Base-by-base conservation (phyloP, 345 rosid species). In the Raphanus sativus region DNA sequence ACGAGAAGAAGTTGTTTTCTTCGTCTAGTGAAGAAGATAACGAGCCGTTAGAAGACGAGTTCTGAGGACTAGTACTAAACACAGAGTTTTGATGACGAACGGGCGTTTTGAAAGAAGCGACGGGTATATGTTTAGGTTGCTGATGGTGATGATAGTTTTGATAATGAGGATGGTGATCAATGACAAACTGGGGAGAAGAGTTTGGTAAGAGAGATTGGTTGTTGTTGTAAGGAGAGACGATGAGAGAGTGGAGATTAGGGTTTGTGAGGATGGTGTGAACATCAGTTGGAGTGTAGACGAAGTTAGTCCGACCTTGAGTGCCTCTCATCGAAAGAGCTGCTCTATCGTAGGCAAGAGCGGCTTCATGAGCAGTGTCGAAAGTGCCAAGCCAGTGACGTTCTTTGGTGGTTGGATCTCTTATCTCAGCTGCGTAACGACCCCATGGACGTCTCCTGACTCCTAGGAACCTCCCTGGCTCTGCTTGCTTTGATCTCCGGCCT, bases 241-340 rank as follows among this genome's bases (percentile, higher is more conserved):
- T 74, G 29, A 79, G 78, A 74, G 82, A 62, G 13, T 79, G 82
- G 62, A 79, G 82, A 79, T 62, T 79, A 74, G 82, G 82, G 75
- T 79, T 74, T 74, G 82, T 79, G 75, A 85, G 81, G 62, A 61
- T 65, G 6, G 81, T 77, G 71, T 80, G 81, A 56, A 66, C 84
- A 60, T 71, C 75, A 70, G 48, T 56, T 60, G 71, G 85, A 70
- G 95, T 65, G 84, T 92, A 92, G 0, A 85, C 8, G 78, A 92
- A 94, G 84, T 94, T 94, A 34, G 98, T 94, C 77, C 97, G 84
- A 16, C 97, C 98, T 77, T 92, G 97, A 11, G 88, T 84, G 69
- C 98, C 98, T 81, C 90, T 94, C 88, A 94, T 94, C n/a, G 97
- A 90, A 32, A 94, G 92, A 4, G 98, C 98, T 55, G 98, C 98